Conservation (phyloP, 495 filamentous ascomycete species). For the Chaetomium cochliodes region DNA sequence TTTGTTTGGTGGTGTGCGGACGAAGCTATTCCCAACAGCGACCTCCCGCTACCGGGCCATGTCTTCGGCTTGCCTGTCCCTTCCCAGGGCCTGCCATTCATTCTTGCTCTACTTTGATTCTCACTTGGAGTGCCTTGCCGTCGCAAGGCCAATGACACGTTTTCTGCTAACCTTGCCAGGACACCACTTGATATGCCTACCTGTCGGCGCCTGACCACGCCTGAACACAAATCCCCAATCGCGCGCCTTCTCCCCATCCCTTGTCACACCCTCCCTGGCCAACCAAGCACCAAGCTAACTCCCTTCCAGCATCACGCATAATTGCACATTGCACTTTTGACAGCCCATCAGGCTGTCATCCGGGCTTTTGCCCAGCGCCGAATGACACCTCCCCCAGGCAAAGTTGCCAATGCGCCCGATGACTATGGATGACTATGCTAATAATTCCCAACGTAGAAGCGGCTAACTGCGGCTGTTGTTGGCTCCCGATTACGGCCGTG, state of each 20-base stretch:
- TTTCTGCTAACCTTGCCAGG: not conserved
- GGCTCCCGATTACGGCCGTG: too few relatives aligned
- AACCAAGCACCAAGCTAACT: too few relatives aligned
- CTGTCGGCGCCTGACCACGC: not conserved
- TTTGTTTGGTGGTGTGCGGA: not conserved
- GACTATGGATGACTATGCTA: too few relatives aligned
- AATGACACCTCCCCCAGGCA: too few relatives aligned
- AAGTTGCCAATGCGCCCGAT: too few relatives aligned
- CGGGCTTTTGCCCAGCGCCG: too few relatives aligned
- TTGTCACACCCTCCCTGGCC: not conserved
- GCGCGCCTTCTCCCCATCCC: not conserved
- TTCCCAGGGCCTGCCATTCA: not conserved
- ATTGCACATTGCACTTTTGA: too few relatives aligned
- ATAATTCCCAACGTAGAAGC: too few relatives aligned
- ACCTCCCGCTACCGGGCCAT: not conserved
- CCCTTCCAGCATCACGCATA: too few relatives aligned
- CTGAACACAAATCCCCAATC: not conserved
- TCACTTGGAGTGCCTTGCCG: not conserved
- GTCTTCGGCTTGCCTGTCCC: not conserved
- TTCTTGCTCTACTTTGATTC: not conserved
- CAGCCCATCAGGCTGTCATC: too few relatives aligned
- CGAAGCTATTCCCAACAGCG: constrained; percentile 16
- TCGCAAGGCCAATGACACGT: not conserved
- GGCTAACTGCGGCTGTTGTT: too few relatives aligned
- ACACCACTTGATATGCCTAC: not conserved